Evolutionary conservation across 2,329 filamentous ascomycete genomes (phyloP), one percentile per base, ranked within the genome.

Genomic region (Exophiala calicioides): DNA sequence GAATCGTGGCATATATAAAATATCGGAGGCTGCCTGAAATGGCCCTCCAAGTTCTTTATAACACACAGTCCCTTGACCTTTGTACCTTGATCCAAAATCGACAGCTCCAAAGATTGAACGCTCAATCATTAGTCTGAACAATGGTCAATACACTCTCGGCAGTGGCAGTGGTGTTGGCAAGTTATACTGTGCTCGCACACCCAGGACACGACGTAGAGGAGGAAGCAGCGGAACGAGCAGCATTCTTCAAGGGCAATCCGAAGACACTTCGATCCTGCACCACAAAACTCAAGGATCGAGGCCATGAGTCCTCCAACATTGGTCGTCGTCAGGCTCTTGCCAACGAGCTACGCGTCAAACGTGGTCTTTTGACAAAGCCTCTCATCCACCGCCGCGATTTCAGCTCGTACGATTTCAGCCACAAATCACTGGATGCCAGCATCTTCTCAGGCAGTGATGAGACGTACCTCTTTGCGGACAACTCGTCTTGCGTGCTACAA

Each of bases 141-240:
- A n/a, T n/a, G n/a, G n/a, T n/a, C n/a, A n/a, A n/a, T n/a, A n/a
- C n/a, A n/a, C n/a, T n/a, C n/a, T n/a, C n/a, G n/a, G n/a, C n/a
- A n/a, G n/a, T n/a, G n/a, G n/a, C n/a, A n/a, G n/a, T n/a, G n/a
- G n/a, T 38, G 13, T n/a, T 38, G 10, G 35, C 35, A 13, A 29
- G 21, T 13, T 38, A 10, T 7, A 16, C 23, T 5, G 61, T 53
- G 13, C 59, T 57, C 15, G 72, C 72, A 15, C 73, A 80, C 49
- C 75, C 75, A 1, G 75, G 75, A 50, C 74, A 78, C 50, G 68
- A 77, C 40, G 50, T 74, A 29, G 63, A 63, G 32, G 63, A 74
- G 8, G 77, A 80, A 62, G 68, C 74, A 27, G 67, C 68, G 3
- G 72, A 78, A 63, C 74, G 76, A 27, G 71, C 72, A 20, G 63